These are phyloP conservation scores for Globisporangium nodosum DNA, from an alignment of 352 stramenopile genomes.

Conservation along the genomic window DNA sequence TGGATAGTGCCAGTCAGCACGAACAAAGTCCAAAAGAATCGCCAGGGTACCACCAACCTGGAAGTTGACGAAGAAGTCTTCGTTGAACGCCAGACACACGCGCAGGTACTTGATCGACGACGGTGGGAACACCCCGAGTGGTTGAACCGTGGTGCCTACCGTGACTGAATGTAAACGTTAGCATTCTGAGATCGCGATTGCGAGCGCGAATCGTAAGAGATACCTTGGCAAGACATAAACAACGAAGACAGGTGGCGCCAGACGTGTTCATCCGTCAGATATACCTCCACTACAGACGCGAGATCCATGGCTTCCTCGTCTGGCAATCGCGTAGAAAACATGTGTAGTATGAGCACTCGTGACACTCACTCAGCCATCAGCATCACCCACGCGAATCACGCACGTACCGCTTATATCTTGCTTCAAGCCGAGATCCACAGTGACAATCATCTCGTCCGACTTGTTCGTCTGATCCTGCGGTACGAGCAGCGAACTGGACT, in stretches of 20 bases:
- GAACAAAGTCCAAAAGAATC: neutral
- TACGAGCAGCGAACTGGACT: neutral
- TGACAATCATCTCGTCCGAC: conserved; percentile 19
- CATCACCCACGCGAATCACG: neutral
- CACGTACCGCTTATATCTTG: conserved; percentile 25
- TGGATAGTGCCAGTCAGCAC: neutral
- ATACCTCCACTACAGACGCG: conserved; percentile 32
- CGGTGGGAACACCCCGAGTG: conserved; percentile 1
- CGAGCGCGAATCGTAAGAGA: neutral
- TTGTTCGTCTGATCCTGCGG: conserved; percentile 9
- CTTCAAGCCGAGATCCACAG: conserved; percentile 27
- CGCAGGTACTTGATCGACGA: conserved; percentile 28
- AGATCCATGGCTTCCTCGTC: conserved; percentile 55
- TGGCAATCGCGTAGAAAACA: conserved; percentile 5
- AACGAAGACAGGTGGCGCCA: conserved; percentile 27
- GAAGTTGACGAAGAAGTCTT: conserved; percentile 31
- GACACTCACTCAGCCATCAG: neutral
- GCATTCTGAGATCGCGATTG: neutral
- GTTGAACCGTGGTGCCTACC: conserved; percentile 6
- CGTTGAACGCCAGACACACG: conserved; percentile 27
- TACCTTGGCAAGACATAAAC: conserved; percentile 37
- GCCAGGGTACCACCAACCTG: conserved; percentile 19
- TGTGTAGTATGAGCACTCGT: neutral
- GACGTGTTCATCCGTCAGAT: conserved; percentile 31
- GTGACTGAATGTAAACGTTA: conserved; percentile 9